Percentiles rank a stretch among this genome's conserved stretches.
phyloP scores from a whole-genome alignment of 1,139 yeast species.

The Entelexis sorbosivorans region DNA sequence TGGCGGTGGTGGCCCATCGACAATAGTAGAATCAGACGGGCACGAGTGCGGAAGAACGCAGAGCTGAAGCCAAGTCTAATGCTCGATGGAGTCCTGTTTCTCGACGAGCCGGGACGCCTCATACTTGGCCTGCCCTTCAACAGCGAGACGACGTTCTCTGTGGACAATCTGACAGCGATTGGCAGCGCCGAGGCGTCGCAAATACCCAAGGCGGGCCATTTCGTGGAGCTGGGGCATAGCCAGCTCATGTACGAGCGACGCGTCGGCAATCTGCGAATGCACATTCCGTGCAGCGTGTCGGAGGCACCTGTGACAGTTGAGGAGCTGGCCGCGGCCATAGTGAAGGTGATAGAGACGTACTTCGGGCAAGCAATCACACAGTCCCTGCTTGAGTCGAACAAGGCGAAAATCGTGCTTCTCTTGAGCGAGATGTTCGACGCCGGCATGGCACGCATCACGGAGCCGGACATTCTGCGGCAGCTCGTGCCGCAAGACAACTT shows the following conservation, averaged over 20 bases:
- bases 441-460: conserved; percentile 63
- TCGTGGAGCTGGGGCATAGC: conserved; percentile 1
- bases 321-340: conserved; percentile 44
- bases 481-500: conserved; percentile 43
- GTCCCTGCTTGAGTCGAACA: conserved; percentile 50
- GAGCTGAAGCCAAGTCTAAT: conserved; percentile 17
- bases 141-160: conserved; percentile 18
- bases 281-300: conserved; percentile 29
- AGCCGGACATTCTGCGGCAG: conserved; percentile 58
- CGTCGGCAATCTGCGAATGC: conserved; percentile 27
- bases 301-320: conserved; percentile 41
- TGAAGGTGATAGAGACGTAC: conserved; percentile 46
- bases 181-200: not conserved
- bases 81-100: conserved; percentile 53
- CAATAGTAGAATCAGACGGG: too few species aligned
- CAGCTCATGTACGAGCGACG: conserved; percentile 29
- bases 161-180: not conserved
- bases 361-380: conserved; percentile 49
- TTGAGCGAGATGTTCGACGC: conserved; percentile 64
- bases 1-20: too few species aligned
- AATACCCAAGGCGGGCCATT: not conserved
- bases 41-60: too few species aligned
- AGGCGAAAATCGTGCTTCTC: conserved; percentile 51
- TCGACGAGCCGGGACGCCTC: conserved; percentile 46
- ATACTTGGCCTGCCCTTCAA: conserved; percentile 45